phyloP scores from a whole-genome alignment of 805 yeast species.

The Ogataea populi-albae region DNA sequence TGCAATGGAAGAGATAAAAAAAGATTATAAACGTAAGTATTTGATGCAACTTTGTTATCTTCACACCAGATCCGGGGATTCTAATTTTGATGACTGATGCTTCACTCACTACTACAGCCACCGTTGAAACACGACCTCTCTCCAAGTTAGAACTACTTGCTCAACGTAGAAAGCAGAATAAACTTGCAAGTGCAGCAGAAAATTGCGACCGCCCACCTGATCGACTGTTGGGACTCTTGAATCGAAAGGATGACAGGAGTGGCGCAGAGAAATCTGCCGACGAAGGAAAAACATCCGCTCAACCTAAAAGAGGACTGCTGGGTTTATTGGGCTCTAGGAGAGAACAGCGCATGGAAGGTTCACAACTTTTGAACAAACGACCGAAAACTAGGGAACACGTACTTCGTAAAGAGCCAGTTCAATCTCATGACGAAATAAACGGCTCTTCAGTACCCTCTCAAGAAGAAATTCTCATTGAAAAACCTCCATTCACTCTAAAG shows the following conservation, averaged over 20 bases:
- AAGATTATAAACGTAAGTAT: conserved; percentile 30
- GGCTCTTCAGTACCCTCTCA: too few species aligned
- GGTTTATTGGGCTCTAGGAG: too few species aligned
- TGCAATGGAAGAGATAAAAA: conserved; percentile 46
- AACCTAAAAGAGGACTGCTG: too few species aligned
- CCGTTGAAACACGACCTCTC: conserved; percentile 10
- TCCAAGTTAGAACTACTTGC: conserved; percentile 50
- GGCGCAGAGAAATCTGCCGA: too few species aligned
- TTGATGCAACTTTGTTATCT: background rate
- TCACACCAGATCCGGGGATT: conserved; percentile 10
- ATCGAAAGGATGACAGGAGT: conserved; percentile 1
- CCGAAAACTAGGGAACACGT: too few species aligned
- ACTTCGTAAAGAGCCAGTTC: too few species aligned
- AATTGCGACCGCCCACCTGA: too few species aligned
- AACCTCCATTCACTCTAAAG: conserved; percentile 6
- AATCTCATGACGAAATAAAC: too few species aligned
- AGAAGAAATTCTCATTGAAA: background rate
- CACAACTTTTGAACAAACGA: too few species aligned
- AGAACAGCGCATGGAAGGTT: too few species aligned
- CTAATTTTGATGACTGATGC: conserved; percentile 12
- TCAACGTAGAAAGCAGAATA: conserved; percentile 32
- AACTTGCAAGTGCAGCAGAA: conserved; percentile 7
- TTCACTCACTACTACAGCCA: conserved; percentile 5
- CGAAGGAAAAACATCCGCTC: too few species aligned
- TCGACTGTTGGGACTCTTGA: too few species aligned